Evolutionary conservation across 805 yeast species (phyloP).

Genomic region (Suhomyces emberorum): DNA sequence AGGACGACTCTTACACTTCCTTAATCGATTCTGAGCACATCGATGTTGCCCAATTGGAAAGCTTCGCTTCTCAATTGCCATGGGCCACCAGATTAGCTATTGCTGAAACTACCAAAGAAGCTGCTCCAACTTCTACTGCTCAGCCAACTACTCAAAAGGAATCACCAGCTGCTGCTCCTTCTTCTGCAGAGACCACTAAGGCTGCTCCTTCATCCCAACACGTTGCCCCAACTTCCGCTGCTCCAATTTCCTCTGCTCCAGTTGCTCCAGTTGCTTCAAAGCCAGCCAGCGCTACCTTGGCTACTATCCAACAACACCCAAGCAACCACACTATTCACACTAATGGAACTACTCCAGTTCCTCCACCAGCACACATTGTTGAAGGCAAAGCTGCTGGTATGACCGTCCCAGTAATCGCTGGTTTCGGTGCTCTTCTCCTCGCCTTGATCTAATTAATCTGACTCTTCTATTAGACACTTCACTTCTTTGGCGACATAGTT

Average conservation of each 20-base stretch:
- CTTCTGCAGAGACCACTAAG: slow-evolving; percentile 4
- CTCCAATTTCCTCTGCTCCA: slow-evolving; percentile 13
- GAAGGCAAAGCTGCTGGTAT: slow-evolving; percentile 12
- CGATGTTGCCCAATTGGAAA: slow-evolving; percentile 8
- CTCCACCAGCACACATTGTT: too few species aligned
- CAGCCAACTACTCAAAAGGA: slow-evolving; percentile 7
- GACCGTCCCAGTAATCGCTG: slow-evolving; percentile 28
- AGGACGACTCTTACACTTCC: slow-evolving; percentile 38
- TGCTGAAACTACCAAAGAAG: too few species aligned
- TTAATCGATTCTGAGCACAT: slow-evolving; percentile 12
- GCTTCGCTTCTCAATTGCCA: slow-evolving; percentile 12
- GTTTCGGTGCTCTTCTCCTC: slow-evolving; percentile 31
- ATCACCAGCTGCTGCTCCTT: slow-evolving; percentile 3
- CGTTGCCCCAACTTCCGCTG: slow-evolving; percentile 10
- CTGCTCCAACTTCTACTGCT: slow-evolving; percentile 8
- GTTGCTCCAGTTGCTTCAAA: slow-evolving; percentile 13
- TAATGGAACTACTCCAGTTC: slow-evolving; percentile 9
- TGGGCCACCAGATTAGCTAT: slow-evolving; percentile 10
- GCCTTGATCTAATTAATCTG: slow-evolving; percentile 28
- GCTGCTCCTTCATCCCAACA: slow-evolving; percentile 13
- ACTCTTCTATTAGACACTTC: not conserved
- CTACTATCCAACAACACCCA: not conserved
- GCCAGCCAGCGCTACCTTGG: not conserved
- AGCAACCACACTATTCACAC: not conserved
- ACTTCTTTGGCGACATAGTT: not conserved